Base-by-base conservation (phyloP, 352 stramenopile species). In the Phytophthora nicotianae region DNA sequence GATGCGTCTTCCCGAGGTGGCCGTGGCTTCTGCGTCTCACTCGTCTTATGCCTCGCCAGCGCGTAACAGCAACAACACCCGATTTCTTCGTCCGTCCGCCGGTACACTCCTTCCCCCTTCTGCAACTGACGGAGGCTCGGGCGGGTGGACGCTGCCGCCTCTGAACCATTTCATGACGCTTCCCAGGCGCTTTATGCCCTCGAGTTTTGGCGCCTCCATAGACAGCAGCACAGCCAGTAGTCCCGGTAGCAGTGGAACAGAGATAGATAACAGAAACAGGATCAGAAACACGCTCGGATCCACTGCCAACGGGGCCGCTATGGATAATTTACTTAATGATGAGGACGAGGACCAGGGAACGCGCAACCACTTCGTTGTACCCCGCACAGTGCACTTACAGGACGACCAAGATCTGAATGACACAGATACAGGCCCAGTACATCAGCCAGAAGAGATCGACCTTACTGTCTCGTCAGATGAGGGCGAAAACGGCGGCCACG, bases 401-500 rank as follows among this genome's bases (percentile, higher is more conserved):
- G 49, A 65, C 49, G 20, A 51, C 9, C 33, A 46, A 19, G 40
- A 51, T 10, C 23, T 9, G 23, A 32, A 40, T 20, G 16, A 50
- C 35, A 42, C 26, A 46, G 19, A 10, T 33, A 35, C 32, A 37
- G 35, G 17, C 9, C 23, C 43, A 35, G 29, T 46, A 7, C 29
- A 54, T 21, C 68, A 51, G 3, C 62, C 68, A 3, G 68, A 84
- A 43, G 72, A 88, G 43, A 93, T 93, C 47, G 83, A 93, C 29
- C 61, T 93, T 33, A 93, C 83, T 5, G 52, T 85, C 17, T 86
- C 77, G 2, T 79, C 76, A 0, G 80, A 68, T 1, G 84, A 91
- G 37, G 76, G 88, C 33, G 72, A 83, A 33, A 67, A 57, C 9
- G 46, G 58, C 19, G 58, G 48, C 8, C 32, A 46, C 2, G 37